Evolutionary conservation across 106 monocot genomes (phyloP), one percentile per base, ranked within the genome.

Genomic region (Chionographis japonica): DNA sequence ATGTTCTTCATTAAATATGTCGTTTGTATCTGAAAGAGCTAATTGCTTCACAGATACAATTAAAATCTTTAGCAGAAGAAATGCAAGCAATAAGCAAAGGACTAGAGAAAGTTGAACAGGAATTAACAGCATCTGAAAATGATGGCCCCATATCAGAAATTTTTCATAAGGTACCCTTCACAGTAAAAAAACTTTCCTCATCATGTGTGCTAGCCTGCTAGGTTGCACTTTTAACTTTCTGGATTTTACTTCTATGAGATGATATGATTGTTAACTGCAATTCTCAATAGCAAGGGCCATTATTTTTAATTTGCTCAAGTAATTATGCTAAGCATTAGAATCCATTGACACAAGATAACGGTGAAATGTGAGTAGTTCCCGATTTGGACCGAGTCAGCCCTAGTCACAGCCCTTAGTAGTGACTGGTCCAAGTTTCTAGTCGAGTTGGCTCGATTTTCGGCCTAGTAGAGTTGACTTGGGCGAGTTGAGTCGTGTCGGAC

Each of bases 81-180:
- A 95, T 91, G 95, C 85, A 91, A 72, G 88, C 90, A 16, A 84
- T 95, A 72, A 85, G 70, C 49, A 86, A 91, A 81, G 95, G 95
- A 62, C 39, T 95, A 14, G 86, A 86, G 68, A 88, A 91, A 62
- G 91, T 95, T 65, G 91, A 91, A 70, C 77, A 91, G 49, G 95
- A 95, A 71, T 56, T 86, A 54, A 76, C 79, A 40, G 66, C 90
- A 70, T 95, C 88, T 54, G 88, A 89, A 75, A 95, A 79, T 69
- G 95, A 88, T 73, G 91, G 86, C 55, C 79, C 80, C 71, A 68
- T 82, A 55, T 91, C 95, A 52, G 75, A 72, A 50, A 79, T 52
- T 72, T 91, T 91, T 74, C 72, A 76, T 58, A 84, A 88, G 88
- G 91, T 87, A 67, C 42, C 11, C 12, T 65, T 7, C 27, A 27